Evolutionary conservation across 2,329 filamentous ascomycete genomes (phyloP), one percentile per base, ranked within the genome.

Genomic region (Alternaria panax): DNA sequence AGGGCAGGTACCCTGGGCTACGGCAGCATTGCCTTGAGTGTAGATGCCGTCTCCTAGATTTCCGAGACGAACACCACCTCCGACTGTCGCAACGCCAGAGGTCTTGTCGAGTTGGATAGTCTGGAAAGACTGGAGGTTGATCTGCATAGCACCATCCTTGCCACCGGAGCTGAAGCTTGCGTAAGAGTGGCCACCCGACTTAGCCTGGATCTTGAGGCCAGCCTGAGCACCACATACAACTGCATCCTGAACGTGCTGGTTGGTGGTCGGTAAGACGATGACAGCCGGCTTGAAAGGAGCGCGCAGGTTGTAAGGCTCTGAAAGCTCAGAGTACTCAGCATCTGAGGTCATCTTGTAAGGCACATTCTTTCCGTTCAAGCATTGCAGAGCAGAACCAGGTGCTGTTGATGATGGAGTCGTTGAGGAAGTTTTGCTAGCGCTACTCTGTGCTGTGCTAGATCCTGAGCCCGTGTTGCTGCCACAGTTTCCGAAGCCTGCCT

Each of bases 161-260:
- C 83, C 83, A 28, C 83, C 82, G 1, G 82, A 78, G 4, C 81
- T 82, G 59, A 80, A 81, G 0, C 80, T 82, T 1, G 80, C 87
- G 63, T 88, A 90, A 0, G 86, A 89, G 67, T 90, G 88, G 0
- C 88, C 88, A 4, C 88, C 88, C 2, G 86, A 87, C 63, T 82
- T 85, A 22, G 88, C 84, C 69, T 89, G 87, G 0, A 90, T 86
- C 63, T 85, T 84, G 52, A 85, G 74, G 6, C 78, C 77, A 57
- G 80, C 78, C 24, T 81, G 62, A 2, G 71, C 78, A 5, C 87
- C 88, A 68, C 87, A 90, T 51, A 84, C 82, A 38, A 90, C 81
- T 14, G 86, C 84, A 20, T 77, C 82, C 1, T 86, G 81, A 2
- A 90, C 83, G 54, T 89, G 85, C 22, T 83, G 73, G 11, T 82